Conservation (phyloP, 2,329 filamentous ascomycete species). For the Fusarium sp. region DNA sequence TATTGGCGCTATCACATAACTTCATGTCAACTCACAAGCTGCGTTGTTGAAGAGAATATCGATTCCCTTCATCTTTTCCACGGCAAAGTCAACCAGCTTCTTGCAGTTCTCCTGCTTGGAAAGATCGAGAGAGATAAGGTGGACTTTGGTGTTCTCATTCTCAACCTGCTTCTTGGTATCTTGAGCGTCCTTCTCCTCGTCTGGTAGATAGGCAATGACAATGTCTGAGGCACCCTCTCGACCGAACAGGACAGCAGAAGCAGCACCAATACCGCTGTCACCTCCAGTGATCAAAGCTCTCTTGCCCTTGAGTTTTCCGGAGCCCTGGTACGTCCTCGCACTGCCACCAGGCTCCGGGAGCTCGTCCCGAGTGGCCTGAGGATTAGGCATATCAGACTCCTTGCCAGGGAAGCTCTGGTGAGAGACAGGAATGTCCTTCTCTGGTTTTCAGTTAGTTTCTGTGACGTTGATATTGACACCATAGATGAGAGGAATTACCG, state of each 20-base stretch:
- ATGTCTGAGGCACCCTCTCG: constrained; percentile 82
- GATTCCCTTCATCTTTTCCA: constrained; percentile 76
- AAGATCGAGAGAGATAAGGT: constrained; percentile 76
- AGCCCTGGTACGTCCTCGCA: constrained; percentile 79
- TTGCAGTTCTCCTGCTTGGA: constrained; percentile 77
- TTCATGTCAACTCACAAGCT: constrained; percentile 69
- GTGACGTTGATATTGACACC: neutral
- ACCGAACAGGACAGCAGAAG: constrained; percentile 82
- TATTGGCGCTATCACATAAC: neutral
- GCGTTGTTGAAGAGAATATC: constrained; percentile 84
- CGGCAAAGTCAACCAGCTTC: constrained; percentile 76
- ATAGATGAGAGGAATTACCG: constrained; percentile 16
- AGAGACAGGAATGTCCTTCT: constrained; percentile 48
- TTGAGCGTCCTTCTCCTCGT: constrained; percentile 83
- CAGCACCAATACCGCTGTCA: constrained; percentile 84
- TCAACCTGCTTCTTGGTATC: constrained; percentile 81
- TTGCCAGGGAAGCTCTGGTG: constrained; percentile 52
- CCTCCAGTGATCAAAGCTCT: constrained; percentile 86
- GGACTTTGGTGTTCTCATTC: constrained; percentile 75
- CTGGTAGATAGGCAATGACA: constrained; percentile 80
- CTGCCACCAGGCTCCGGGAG: constrained; percentile 78
- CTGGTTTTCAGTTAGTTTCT: constrained; percentile 54
- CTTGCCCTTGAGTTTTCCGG: constrained; percentile 82
- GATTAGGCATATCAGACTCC: constrained; percentile 50
- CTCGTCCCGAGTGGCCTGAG: constrained; percentile 72